Evolutionary conservation across 805 yeast genomes (phyloP).

Genomic region (Nakazawaea ernobii): DNA sequence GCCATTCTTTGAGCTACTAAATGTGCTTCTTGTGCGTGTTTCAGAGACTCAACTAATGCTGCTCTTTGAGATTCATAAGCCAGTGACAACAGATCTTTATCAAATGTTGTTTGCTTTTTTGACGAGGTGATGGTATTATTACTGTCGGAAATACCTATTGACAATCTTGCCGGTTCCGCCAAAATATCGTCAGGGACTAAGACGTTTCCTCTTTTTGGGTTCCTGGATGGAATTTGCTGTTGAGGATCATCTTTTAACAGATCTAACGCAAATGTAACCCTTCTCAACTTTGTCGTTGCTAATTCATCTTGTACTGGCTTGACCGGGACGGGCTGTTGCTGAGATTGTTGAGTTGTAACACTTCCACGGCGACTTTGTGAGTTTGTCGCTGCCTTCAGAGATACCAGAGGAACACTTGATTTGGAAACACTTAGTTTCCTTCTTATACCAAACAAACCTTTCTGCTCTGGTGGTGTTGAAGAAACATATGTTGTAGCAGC

Average conservation of each 20-base stretch:
- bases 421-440: constrained; percentile 12
- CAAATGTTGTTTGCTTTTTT: constrained; percentile 24
- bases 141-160: constrained; percentile 60
- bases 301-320: background rate
- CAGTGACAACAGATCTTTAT: constrained; percentile 42
- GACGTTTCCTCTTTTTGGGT: constrained; percentile 50
- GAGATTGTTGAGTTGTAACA: constrained; percentile 13
- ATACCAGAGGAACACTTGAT: background rate
- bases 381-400: constrained; percentile 8
- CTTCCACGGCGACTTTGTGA: background rate
- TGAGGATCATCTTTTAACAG: constrained; percentile 47
- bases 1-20: constrained; percentile 65
- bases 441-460: constrained; percentile 17
- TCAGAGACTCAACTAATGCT: constrained; percentile 55
- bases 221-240: constrained; percentile 55
- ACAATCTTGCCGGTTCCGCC: constrained; percentile 57
- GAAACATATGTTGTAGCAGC: background rate
- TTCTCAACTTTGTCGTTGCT: constrained; percentile 26
- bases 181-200: constrained; percentile 60
- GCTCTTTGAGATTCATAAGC: constrained; percentile 56
- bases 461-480: constrained; percentile 12
- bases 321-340: constrained; percentile 6
- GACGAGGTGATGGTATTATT: constrained; percentile 24
- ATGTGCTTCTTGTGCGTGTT: constrained; percentile 75
- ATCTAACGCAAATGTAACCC: constrained; percentile 49